Evolutionary conservation across 2,329 filamentous ascomycete genomes (phyloP), one percentile per base, ranked within the genome.

Genomic region (Hypoxylon sp.): DNA sequence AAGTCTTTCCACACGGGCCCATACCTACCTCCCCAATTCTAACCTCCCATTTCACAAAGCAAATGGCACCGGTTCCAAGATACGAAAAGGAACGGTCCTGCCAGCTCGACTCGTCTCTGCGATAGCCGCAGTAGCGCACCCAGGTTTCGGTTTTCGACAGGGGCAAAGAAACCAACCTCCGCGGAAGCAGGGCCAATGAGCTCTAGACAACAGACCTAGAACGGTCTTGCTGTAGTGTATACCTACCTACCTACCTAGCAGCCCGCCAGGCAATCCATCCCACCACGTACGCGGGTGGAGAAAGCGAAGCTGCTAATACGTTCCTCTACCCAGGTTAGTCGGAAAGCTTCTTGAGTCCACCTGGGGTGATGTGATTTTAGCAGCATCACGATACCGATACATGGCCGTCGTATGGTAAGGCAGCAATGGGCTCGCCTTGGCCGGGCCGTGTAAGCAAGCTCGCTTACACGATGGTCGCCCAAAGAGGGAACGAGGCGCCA

Each of bases 131-230:
- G 39, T 44, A 44, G 39, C 39, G 39, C 39, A 19, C 14, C 39
- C 17, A 44, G 10, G 39, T 6, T 31, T 31, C 29, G 29, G 29
- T 9, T 31, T 9, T 9, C n/a, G 39, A 22, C 39, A 22, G 39
- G 39, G 39, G 37, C 17, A 3, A 42, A 14, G 37, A 17, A 31
- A 31, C 29, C 37, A 8, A 29, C 11, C 4, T n/a, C 54, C 47
- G 63, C 52, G 39, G 59, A 58, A 52, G 29, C 48, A n/a, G 33
- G 10, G 35, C 64, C 64, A 67, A 63, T 67, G 42, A 35, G 42
- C 31, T 55, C 59, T 26, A 54, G 64, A 63, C 64, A 67, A 59
- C 54, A 63, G 59, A 67, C 63, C 47, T 33, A n/a, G 26, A n/a
- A 26, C 47, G 5, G 13, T 31, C 47, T 1, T 33, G 47, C 39